phyloP scores from a whole-genome alignment of 163 green algal genomes.

The Volvox carteri region DNA sequence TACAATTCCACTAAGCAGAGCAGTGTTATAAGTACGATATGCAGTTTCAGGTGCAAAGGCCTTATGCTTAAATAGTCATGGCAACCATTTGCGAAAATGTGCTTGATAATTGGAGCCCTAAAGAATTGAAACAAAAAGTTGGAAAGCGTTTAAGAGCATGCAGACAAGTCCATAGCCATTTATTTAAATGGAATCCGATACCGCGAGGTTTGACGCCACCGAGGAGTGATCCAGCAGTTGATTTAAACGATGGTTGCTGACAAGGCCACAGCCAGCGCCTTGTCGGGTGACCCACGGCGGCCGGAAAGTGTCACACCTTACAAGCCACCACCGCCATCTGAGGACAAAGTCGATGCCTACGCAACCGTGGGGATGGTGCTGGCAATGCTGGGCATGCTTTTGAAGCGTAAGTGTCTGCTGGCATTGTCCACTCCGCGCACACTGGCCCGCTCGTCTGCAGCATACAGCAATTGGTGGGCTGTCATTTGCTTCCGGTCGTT shows the following conservation, averaged over 20 bases:
- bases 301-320: constrained; percentile 1
- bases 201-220: neutral
- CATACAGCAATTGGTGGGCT: neutral
- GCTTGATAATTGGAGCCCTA: neutral
- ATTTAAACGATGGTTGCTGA: neutral
- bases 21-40: neutral
- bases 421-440: neutral
- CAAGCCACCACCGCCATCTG: neutral
- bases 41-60: neutral
- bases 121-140: neutral
- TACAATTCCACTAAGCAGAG: neutral
- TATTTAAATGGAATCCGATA: neutral
- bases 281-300: constrained; percentile 24
- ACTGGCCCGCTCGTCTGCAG: neutral
- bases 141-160: neutral
- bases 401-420: neutral
- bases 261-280: neutral
- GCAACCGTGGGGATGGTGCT: constrained; percentile 9
- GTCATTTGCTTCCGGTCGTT: neutral
- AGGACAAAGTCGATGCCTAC: constrained; percentile 8
- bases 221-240: neutral
- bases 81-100: neutral
- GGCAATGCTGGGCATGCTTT: neutral
- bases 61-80: neutral
- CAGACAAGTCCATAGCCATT: neutral